A percentile compares a stretch with the other conserved stretches of the same genome.
Conservation (phyloP, 768 basidiomycete genomes). For the Psilocybe sp. region DNA sequence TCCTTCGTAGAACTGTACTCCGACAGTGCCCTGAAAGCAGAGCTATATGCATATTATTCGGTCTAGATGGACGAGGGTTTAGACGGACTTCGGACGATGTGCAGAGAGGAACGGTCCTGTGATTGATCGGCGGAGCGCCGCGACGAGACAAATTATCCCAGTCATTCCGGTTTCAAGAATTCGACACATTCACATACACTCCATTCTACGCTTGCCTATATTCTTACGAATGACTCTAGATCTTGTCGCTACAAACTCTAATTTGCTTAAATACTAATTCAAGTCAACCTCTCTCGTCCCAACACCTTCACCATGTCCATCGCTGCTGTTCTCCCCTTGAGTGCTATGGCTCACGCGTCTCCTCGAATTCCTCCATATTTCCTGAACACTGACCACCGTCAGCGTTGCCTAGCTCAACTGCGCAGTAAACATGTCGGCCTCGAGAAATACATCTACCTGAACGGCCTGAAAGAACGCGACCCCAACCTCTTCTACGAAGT, state of each 20-base stretch:
- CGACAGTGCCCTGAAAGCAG: too few relatives aligned
- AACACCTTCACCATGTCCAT: constrained; percentile 20
- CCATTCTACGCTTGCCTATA: constrained; percentile 11
- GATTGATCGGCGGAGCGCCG: constrained; percentile 36
- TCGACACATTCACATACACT: constrained; percentile 30
- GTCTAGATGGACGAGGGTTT: neutral
- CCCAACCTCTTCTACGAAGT: constrained; percentile 66
- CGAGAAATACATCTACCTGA: constrained; percentile 73
- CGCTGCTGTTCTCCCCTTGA: constrained; percentile 12
- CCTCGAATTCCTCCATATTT: constrained; percentile 47
- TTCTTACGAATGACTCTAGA: constrained; percentile 16
- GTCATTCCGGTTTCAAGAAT: constrained; percentile 20
- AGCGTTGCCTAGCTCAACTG: constrained; percentile 55
- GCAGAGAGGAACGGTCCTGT: constrained; percentile 15
- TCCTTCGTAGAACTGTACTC: too few relatives aligned
- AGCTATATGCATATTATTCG: too few relatives aligned
- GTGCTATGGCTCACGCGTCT: constrained; percentile 10
- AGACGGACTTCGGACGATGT: neutral
- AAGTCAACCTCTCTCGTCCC: constrained; percentile 10
- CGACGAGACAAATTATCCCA: constrained; percentile 25
- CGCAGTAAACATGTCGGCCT: constrained; percentile 54
- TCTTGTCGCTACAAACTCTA: constrained; percentile 13
- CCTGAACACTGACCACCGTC: constrained; percentile 46
- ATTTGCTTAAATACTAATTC: constrained; percentile 24
- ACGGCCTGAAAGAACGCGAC: constrained; percentile 60